Evolutionary conservation across 768 basidiomycete genomes (phyloP), one percentile per base, ranked within the genome.

Genomic region (Mycena alexandri): DNA sequence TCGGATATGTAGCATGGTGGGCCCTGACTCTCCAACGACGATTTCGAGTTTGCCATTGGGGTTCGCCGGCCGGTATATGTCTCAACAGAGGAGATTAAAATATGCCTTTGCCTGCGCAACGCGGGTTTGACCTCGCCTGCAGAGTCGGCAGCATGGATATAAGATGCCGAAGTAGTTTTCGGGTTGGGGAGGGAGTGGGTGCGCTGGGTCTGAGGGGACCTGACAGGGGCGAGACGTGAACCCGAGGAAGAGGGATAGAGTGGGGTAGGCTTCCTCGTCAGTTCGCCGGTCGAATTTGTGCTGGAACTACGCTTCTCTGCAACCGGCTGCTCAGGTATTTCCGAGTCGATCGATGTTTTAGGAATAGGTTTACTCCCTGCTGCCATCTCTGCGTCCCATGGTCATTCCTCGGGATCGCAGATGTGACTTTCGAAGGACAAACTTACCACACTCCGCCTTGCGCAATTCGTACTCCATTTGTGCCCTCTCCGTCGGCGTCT

Each of bases 401-500:
- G 29, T 29, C 29, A 29, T 29, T 29, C 6, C 29, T 21, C 5
- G 24, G 13, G 8, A 13, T 25, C 36, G 59, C 10, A 19, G n/a
- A 17, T 21, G n/a, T 36, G 36, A 22, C 16, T 33, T 9, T 3
- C 3, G 36, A 29, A 1, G 47, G 48, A 33, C 29, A 44, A 16
- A 17, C 22, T 29, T n/a, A 51, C 59, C 59, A 3, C 17, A 38
- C 17, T 61, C 10, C 4, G 38, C 59, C 25, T 42, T 41, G 22
- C 36, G 59, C 13, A 61, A 61, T 33, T 50, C 47, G 34, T 51
- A 41, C 17, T 61, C 48, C 47, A 61, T 61, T 25, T 61, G 59
- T 25, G 59, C 59, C 48, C 29, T 41, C 44, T 61, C 59, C 19
- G 59, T 34, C 13, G 59, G 59, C 48, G 17, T 61, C 59, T 29